These are phyloP conservation scores for Gossypioides kirkii DNA, from an alignment of 345 rosid genomes.

Conservation along the genomic window DNA sequence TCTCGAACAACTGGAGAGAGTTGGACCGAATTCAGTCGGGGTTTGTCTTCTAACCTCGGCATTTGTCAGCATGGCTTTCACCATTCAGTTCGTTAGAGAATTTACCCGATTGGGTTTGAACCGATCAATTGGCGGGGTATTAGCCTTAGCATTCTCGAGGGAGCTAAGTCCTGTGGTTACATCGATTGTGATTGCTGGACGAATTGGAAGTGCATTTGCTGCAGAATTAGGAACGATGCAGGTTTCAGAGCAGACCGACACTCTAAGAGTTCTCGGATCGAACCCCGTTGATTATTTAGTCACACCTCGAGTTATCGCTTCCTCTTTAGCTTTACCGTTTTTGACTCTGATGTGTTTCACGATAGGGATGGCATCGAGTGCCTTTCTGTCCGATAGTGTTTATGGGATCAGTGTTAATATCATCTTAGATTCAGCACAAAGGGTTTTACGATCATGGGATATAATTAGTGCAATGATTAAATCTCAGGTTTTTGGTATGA, in stretches of 20 bases:
- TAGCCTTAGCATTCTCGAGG: conserved; percentile 74
- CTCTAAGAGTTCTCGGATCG: conserved; percentile 61
- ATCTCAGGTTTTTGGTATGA: conserved; percentile 72
- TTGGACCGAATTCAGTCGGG: conserved; percentile 70
- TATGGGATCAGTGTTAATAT: not conserved
- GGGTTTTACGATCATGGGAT: not conserved
- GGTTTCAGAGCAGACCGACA: conserved; percentile 78
- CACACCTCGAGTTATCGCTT: conserved; percentile 64
- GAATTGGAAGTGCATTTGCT: conserved; percentile 18
- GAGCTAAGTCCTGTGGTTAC: conserved; percentile 81
- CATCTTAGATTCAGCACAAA: conserved; percentile 1
- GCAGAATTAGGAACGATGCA: conserved; percentile 37
- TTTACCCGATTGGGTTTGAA: conserved; percentile 68
- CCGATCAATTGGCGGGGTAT: conserved; percentile 69
- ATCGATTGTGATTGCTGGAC: conserved; percentile 66
- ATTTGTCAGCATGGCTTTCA: conserved; percentile 83
- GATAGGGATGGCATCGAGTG: not conserved
- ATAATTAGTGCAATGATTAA: conserved; percentile 79
- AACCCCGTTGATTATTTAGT: conserved; percentile 69
- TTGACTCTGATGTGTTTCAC: conserved; percentile 6
- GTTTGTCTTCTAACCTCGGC: conserved; percentile 74
- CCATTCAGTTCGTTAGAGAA: conserved; percentile 77
- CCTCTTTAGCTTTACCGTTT: conserved; percentile 35
- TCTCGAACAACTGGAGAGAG: conserved; percentile 41
- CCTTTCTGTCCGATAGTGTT: not conserved